phyloP scores from a whole-genome alignment of 331 rosid species.

The Stylosanthes scabra region DNA sequence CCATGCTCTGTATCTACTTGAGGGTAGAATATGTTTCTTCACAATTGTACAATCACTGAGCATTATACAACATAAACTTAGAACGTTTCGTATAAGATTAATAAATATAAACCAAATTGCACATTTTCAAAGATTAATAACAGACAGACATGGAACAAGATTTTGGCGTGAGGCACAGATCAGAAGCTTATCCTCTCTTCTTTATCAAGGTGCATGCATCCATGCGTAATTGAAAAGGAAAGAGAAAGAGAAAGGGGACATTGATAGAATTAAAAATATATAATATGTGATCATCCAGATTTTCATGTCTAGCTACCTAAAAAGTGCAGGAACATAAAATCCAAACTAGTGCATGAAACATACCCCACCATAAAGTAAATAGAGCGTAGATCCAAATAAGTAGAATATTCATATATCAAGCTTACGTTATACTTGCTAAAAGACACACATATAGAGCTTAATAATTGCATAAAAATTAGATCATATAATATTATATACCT shows the following conservation, averaged over 20 bases:
- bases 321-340: constrained; percentile 8
- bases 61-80: too few species aligned
- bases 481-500: not conserved
- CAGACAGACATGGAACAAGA: not conserved
- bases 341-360: not conserved
- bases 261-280: not conserved
- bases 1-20: not conserved
- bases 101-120: not conserved
- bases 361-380: not conserved
- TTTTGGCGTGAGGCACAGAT: not conserved
- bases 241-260: not conserved
- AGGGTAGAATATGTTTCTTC: not conserved
- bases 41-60: too few species aligned
- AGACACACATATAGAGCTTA: constrained; percentile 16
- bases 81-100: too few species aligned
- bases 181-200: not conserved
- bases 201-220: not conserved
- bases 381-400: not conserved
- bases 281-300: not conserved
- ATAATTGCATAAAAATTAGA: not conserved
- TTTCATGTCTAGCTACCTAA: not conserved
- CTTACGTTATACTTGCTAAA: not conserved
- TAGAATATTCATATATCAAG: not conserved
- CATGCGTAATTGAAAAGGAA: not conserved
- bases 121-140: not conserved